phyloP scores from a whole-genome alignment of 805 yeast species.

The Saccharomycopsis capsularis region DNA sequence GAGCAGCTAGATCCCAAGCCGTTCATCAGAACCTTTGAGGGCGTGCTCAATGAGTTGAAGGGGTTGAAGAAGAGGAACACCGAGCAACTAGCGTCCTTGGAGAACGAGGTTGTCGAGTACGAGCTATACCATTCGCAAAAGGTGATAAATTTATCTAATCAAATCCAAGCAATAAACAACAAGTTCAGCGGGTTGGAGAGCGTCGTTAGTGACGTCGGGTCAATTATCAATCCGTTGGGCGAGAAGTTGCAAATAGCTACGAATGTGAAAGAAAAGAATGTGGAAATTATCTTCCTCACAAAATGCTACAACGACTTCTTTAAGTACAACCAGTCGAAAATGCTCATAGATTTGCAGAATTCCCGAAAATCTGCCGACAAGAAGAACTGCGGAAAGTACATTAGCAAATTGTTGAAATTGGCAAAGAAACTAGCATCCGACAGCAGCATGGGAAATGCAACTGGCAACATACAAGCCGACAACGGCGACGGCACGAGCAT shows the following conservation, averaged over 20 bases:
- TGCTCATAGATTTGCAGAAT: slow-evolving; percentile 50
- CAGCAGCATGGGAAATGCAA: neutral
- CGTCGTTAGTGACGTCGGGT: slow-evolving; percentile 49
- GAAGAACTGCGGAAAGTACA: slow-evolving; percentile 52
- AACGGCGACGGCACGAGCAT: no score
- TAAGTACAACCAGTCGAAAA: slow-evolving; percentile 43
- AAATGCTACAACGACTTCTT: slow-evolving; percentile 72
- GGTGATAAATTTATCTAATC: slow-evolving; percentile 47
- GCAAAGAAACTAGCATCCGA: slow-evolving; percentile 15
- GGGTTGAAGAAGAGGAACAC: slow-evolving; percentile 51
- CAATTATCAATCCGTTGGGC: slow-evolving; percentile 62
- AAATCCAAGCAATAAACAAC: slow-evolving; percentile 38
- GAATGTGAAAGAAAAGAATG: slow-evolving; percentile 64
- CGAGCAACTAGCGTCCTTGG: slow-evolving; percentile 43
- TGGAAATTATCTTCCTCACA: slow-evolving; percentile 63
- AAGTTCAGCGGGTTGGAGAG: slow-evolving; percentile 46
- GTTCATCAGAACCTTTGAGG: slow-evolving; percentile 86
- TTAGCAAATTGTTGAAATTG: slow-evolving; percentile 17
- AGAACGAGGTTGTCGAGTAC: slow-evolving; percentile 47
- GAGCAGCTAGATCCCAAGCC: slow-evolving; percentile 77
- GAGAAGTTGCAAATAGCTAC: slow-evolving; percentile 61
- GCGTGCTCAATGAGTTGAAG: slow-evolving; percentile 67
- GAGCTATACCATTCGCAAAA: slow-evolving; percentile 65
- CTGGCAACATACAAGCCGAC: neutral
- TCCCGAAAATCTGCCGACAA: slow-evolving; percentile 42